Conservation (phyloP, 208 protist species). For the Leptomonas pyrrhocoris region DNA sequence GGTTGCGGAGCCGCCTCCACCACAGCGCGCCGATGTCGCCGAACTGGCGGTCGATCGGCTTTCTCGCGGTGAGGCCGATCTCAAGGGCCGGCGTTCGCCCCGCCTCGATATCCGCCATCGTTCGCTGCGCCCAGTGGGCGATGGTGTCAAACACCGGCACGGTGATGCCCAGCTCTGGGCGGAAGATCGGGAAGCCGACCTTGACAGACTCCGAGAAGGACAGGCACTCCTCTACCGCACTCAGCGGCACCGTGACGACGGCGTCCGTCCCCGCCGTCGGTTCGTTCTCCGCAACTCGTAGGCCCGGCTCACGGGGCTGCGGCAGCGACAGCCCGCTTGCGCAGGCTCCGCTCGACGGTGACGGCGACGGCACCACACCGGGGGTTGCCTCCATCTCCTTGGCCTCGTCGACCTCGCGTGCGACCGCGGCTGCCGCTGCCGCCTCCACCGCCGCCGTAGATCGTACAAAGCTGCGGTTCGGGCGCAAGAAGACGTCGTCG, state of each 20-base stretch:
- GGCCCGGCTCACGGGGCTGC: neutral
- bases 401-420: neutral
- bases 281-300: neutral
- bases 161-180: constrained; percentile 44
- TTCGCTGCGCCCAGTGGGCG: constrained; percentile 26
- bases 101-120: constrained; percentile 15
- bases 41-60: constrained; percentile 45
- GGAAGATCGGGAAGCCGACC: constrained; percentile 47
- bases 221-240: constrained; percentile 31
- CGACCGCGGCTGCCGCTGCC: constrained; percentile 7
- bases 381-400: neutral
- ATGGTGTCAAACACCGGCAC: constrained; percentile 48
- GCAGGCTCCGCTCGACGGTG: neutral
- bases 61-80: constrained; percentile 30
- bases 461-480: constrained; percentile 31
- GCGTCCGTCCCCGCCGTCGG: constrained; percentile 3
- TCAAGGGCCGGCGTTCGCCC: constrained; percentile 25
- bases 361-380: neutral
- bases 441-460: constrained; percentile 8
- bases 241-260: constrained; percentile 23
- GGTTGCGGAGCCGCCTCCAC: constrained; percentile 42
- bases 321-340: neutral
- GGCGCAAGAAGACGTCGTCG: constrained; percentile 50
- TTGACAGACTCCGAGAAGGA: constrained; percentile 41
- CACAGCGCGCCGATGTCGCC: constrained; percentile 37